Evolutionary conservation across 116 monocot species (phyloP).

Genomic region (Phalaenopsis hybrid): DNA sequence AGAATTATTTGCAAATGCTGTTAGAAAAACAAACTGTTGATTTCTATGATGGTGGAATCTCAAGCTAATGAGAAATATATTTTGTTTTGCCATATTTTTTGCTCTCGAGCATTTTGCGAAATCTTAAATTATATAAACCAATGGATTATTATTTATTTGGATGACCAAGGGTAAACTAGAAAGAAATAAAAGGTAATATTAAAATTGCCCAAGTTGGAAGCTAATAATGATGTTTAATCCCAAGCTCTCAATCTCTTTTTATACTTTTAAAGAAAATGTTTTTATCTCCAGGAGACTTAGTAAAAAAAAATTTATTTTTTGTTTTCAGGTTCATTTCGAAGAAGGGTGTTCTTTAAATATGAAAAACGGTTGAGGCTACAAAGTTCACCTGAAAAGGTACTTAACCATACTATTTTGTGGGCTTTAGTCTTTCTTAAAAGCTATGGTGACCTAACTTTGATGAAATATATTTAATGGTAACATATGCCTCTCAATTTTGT

Average conservation of each 20-base stretch:
- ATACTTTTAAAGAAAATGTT: neutral
- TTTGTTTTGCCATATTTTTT: too few species aligned
- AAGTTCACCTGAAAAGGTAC: conserved; percentile 93
- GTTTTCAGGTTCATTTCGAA: conserved; percentile 69
- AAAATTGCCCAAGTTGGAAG: neutral
- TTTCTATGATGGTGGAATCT: too few species aligned
- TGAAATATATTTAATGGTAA: too few species aligned
- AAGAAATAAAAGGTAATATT: too few species aligned
- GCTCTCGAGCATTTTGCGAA: too few species aligned
- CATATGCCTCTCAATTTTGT: too few species aligned
- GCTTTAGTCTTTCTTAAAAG: neutral
- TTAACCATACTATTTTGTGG: neutral
- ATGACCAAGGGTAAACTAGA: too few species aligned
- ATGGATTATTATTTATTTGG: too few species aligned
- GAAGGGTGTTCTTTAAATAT: conserved; percentile 93
- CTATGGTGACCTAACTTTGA: too few species aligned
- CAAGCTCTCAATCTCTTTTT: neutral
- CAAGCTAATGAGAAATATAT: too few species aligned
- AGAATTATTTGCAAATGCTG: neutral
- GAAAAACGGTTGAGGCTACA: conserved; percentile 79
- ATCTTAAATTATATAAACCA: too few species aligned
- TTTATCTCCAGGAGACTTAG: neutral
- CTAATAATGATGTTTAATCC: neutral
- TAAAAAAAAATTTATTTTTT: neutral
- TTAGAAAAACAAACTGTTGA: too few species aligned